A percentile compares a stretch with the other conserved stretches of the same genome.
Conservation (phyloP, 2,329 filamentous ascomycete genomes). For the Penicillium sp. region DNA sequence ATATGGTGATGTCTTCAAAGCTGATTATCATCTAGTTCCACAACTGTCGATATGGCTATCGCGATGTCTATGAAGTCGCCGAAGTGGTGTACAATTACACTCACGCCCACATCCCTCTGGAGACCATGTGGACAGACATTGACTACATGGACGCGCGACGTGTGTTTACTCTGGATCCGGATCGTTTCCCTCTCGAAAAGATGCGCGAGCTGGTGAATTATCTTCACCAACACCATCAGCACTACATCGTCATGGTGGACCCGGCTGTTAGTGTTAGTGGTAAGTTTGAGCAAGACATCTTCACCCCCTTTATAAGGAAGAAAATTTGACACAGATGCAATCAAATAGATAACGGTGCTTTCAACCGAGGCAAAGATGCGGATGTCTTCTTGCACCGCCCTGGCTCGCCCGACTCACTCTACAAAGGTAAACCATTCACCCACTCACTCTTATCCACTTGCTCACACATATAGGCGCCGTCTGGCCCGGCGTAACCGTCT, state of each 20-base stretch:
- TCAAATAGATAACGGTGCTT: constrained; percentile 52
- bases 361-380: constrained; percentile 60
- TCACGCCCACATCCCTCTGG: constrained; percentile 41
- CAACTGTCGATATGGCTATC: constrained; percentile 65
- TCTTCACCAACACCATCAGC: constrained; percentile 65
- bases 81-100: constrained; percentile 46
- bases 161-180: constrained; percentile 41
- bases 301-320: neutral
- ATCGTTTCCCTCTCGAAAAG: constrained; percentile 39
- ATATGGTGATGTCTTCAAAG: neutral
- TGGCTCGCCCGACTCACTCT: constrained; percentile 53
- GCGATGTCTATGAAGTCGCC: constrained; percentile 46
- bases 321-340: neutral
- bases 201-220: constrained; percentile 66
- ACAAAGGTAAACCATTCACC: constrained; percentile 38
- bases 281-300: constrained; percentile 14
- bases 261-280: constrained; percentile 43
- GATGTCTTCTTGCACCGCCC: constrained; percentile 52
- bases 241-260: constrained; percentile 78
- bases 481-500: constrained; percentile 72
- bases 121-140: constrained; percentile 49
- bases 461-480: constrained; percentile 57
- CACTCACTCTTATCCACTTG: neutral
- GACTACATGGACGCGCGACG: constrained; percentile 42
- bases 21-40: constrained; percentile 43